These are phyloP conservation scores for Zasmidium angulare DNA, from an alignment of 2,329 filamentous ascomycete species.

Conservation along the genomic window DNA sequence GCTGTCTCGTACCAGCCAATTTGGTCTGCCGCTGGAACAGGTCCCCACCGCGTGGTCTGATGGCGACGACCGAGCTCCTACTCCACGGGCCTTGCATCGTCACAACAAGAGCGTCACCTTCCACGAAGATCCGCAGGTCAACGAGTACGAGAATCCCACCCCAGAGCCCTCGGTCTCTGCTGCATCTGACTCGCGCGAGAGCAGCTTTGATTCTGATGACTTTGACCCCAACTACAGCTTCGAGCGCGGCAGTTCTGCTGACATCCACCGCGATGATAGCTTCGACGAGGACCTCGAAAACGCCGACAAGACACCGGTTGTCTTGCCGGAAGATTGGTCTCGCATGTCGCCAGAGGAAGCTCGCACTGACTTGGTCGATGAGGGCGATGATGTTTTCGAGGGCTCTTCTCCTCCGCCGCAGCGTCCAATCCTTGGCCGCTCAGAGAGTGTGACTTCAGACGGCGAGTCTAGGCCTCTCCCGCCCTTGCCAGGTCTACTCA, in stretches of 20 bases:
- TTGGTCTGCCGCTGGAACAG: conserved; percentile 52
- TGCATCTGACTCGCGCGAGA: conserved; percentile 84
- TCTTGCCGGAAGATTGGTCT: conserved; percentile 95
- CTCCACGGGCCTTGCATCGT: conserved; percentile 69
- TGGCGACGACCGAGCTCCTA: conserved; percentile 60
- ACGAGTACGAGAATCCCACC: conserved; percentile 97
- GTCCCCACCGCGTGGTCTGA: conserved; percentile 55
- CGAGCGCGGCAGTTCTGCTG: conserved; percentile 59
- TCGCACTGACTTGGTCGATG: conserved; percentile 54
- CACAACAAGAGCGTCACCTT: conserved; percentile 98
- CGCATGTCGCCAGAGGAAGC: conserved; percentile 67
- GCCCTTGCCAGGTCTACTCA: conserved; percentile 69
- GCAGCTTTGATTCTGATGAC: conserved; percentile 81
- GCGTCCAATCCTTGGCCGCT: conserved; percentile 60
- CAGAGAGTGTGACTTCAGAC: conserved; percentile 74
- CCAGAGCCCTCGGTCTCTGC: conserved; percentile 86
- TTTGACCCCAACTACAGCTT: conserved; percentile 68
- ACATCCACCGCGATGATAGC: conserved; percentile 62
- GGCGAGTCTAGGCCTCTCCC: conserved; percentile 82
- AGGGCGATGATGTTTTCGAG: conserved; percentile 67
- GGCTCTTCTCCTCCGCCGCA: conserved; percentile 49
- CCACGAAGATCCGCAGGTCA: conserved; percentile 87
- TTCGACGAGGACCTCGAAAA: conserved; percentile 96
- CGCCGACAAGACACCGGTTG: conserved; percentile 94
- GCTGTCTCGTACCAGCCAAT: conserved; percentile 64